Evolutionary conservation across 257 asterid species (phyloP), one percentile per base, ranked within the genome.

Genomic region (Anisodus tanguticus): DNA sequence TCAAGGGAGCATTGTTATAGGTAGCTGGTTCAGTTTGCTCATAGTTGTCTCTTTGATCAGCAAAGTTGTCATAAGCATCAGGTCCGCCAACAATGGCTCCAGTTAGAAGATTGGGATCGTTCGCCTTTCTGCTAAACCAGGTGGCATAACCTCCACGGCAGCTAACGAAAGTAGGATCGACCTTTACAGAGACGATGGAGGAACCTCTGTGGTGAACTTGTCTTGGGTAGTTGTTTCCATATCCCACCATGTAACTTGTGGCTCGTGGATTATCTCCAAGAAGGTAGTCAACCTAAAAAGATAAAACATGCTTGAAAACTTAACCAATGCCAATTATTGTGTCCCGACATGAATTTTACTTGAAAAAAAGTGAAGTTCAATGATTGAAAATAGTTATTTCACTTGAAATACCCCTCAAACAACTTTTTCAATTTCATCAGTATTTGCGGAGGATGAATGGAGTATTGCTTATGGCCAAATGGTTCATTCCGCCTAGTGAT

Each of bases 21-120:
- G 99, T 97, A 79, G 99, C 99, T 3, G 99, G 99, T 88, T 97
- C 99, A 7, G 98, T 97, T 87, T 97, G 99, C 88, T 97, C 98
- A 16, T 92, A 97, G 86, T 97, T 97, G 78, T 97, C 97, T 83
- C 99, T 91, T 87, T 97, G 86, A 85, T 97, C 98, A 68, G 99
- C 99, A 81, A 95, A 97, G 85, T 95, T 97, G 80, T 97, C 99
- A 9, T 97, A 97, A 26, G 99, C 98, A 86, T 94, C 99, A 16
- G 99, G 99, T 19, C 99, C 98, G 13, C 98, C 99, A 74, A 97
- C 99, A 71, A 95, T 84, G 43, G 98, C 99, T 72, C 99, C 98
- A 0, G 93, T 86, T 10, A 97, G 98, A 67, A 92, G 90, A 88
- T 97, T 97, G 0, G 99, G 99, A 64, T 97, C 98, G 2, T 90